Base-by-base conservation (phyloP, 805 yeast genomes). In the Saccharomycopsis malanga region DNA sequence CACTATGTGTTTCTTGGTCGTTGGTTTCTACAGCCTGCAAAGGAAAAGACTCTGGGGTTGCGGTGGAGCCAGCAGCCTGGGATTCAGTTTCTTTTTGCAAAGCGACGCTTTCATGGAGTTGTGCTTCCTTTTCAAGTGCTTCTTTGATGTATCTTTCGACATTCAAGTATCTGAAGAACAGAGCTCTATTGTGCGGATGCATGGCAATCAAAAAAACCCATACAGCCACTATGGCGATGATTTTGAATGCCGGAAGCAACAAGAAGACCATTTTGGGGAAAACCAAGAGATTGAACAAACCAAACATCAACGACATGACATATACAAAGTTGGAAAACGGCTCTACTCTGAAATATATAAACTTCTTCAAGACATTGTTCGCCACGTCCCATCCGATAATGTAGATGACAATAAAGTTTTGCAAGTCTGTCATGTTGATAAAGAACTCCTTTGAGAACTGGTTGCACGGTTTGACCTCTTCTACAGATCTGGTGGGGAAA, bases 351-450 rank as follows among this genome's bases (percentile, higher is more conserved):
- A 81, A 87, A 57, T 73, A 81, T 1, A 83, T 76, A 60, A 79
- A 79, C 48, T 74, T 77, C 18, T 67, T 64, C 27, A 83, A 67
- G 37, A 75, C 47, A 55, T 68, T 63, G 18, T 71, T 66, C 3
- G 77, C 43, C 20, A 70, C 69, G 62, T 87, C 91, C 71, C 80
- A 87, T 0, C 69, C 63, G 10, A 66, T 61, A 7, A 83, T 79
- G 60, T 81, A 86, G 12, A 79, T 57, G 25, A 80, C 58, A 86
- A 84, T 81, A 57, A 79, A 82, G 59, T 87, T 87, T 58, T 87
- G 96, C 49, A 87, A 67, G 65, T 87, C 96, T 1, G 94, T 85
- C 56, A 85, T 67, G 59, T 87, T 87, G 48, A 87, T 59, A 18
- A 82, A 63, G 58, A 87, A 87, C 59, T 87, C 95, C 46, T 84